Evolutionary conservation across 257 asterid species (phyloP), one percentile per base, ranked within the genome.

Genomic region (Henckelia pumila): DNA sequence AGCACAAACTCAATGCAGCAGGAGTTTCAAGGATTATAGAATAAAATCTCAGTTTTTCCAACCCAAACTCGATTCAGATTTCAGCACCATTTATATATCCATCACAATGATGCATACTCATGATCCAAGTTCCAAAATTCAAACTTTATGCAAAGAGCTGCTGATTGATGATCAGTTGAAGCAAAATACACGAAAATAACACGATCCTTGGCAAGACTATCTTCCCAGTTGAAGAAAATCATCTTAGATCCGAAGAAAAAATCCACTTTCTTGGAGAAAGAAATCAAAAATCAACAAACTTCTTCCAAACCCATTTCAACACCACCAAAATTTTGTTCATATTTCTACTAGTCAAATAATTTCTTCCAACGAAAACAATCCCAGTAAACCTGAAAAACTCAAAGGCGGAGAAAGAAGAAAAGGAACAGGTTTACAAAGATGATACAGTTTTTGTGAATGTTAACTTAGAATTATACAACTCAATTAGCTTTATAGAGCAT

Each of bases 341-440:
- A 40, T 40, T 40, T 8, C 47, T 35, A 35, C 16, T 32, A 32
- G 40, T 32, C 11, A 30, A 8, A 8, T 8, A 89, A 86, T 89
- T 88, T 82, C 29, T 67, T 73, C 26, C 76, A 80, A 82, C 77
- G 81, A 62, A 19, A 78, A 77, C 68, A 82, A 70, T n/a, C 69
- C 78, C 64, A 68, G 66, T 52, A 64, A 35, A 67, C 14, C 66
- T 8, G 10, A 25, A 30, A 26, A 35, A 40, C 13, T 13, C 50
- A 40, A 14, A 11, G 3, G 6, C 5, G 21, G 21, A 47, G 8
- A 47, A 47, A 47, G 20, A 40, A 11, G 3, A 40, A 40, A 40
- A 19, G 6, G 13, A 6, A 40, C 52, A 40, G n/a, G 14, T 40
- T 40, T 40, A 40, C 52, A 40, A 4, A 40, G 5, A 40, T 40